These are phyloP conservation scores for Sphaerulina vaccinii DNA, from an alignment of 2,329 filamentous ascomycete genomes.

Conservation along the genomic window DNA sequence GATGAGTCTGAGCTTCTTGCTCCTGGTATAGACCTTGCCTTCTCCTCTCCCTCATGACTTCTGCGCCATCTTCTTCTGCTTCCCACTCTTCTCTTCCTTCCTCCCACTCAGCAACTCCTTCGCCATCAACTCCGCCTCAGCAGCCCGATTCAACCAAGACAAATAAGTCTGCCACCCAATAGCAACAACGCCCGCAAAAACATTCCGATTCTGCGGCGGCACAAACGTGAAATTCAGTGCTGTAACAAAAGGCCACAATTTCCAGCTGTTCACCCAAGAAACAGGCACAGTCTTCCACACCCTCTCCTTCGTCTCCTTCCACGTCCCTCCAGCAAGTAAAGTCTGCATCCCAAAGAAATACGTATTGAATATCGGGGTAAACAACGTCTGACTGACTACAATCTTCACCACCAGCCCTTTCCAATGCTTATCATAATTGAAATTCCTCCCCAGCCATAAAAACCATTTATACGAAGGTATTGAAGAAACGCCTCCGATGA, in stretches of 20 bases:
- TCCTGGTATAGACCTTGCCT: background rate
- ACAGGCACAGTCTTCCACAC: conserved; percentile 73
- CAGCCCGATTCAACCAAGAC: conserved; percentile 72
- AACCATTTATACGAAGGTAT: conserved; percentile 85
- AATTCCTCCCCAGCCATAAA: conserved; percentile 73
- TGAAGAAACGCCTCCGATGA: conserved; percentile 69
- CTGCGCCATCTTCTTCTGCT: conserved; percentile 14
- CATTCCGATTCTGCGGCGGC: conserved; percentile 71
- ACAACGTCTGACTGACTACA: conserved; percentile 72
- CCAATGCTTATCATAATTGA: conserved; percentile 76
- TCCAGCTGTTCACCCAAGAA: conserved; percentile 75
- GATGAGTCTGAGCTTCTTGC: background rate
- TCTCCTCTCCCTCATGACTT: conserved; percentile 10
- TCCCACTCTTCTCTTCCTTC: conserved; percentile 21
- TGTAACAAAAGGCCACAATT: conserved; percentile 84
- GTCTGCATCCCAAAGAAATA: conserved; percentile 55
- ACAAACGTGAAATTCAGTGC: conserved; percentile 86
- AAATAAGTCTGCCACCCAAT: conserved; percentile 94
- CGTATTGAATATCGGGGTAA: conserved; percentile 65
- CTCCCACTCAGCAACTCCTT: conserved; percentile 1
- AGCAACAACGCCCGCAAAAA: conserved; percentile 73
- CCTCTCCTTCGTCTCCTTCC: conserved; percentile 65
- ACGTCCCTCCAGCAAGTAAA: conserved; percentile 57
- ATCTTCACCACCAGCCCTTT: conserved; percentile 76
- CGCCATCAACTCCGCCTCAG: conserved; percentile 55